Percentiles rank a stretch among this genome's conserved stretches.
Conservation (phyloP, 202 grass and related monocot species). For the Schoenoplectus triqueter region DNA sequence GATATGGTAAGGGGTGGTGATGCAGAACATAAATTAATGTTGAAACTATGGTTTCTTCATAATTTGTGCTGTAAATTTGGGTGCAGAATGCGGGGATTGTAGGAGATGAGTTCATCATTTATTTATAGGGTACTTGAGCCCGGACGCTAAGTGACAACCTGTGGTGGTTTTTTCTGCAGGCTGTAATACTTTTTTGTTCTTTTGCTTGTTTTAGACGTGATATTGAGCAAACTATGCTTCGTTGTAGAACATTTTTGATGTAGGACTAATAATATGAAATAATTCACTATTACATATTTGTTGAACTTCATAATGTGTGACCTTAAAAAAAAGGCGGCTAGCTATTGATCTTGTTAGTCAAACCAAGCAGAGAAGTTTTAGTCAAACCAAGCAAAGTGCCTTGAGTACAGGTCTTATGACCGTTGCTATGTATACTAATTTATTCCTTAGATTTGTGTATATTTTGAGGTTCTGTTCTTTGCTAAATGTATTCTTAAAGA, state of each 20-base stretch:
- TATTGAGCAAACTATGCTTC: not conserved
- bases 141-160: conserved; percentile 31
- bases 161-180: conserved; percentile 13
- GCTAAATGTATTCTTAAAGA: no score
- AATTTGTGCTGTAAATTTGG: conserved; percentile 23
- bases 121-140: not conserved
- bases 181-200: conserved; percentile 33
- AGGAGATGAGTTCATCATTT: conserved; percentile 1
- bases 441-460: not conserved
- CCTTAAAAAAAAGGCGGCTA: no score
- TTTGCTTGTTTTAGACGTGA: conserved; percentile 27
- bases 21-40: conserved; percentile 32
- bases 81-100: not conserved
- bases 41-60: conserved; percentile 29
- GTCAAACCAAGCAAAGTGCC: no score
- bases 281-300: not conserved
- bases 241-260: conserved; percentile 36
- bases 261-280: not conserved
- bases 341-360: not conserved
- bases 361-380: not conserved
- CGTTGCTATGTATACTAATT: not conserved
- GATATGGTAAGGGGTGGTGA: conserved; percentile 33
- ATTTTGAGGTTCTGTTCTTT: no score
- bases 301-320: not conserved
- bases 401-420: not conserved